Evolutionary conservation across 371 early-diverging fungal genomes (phyloP).

Genomic region (Choanephora cucurbitarum): DNA sequence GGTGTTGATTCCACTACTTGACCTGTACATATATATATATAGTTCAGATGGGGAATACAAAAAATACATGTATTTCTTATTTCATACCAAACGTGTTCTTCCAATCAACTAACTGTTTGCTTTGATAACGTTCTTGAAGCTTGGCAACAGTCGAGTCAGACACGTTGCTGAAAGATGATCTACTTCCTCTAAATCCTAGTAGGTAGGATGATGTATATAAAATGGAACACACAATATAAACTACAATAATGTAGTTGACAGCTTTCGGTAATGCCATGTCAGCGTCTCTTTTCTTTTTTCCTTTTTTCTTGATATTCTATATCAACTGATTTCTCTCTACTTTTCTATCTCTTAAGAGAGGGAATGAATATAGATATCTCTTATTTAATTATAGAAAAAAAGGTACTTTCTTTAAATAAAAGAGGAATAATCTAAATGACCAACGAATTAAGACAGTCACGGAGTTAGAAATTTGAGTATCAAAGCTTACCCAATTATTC

Average conservation of each 20-base stretch:
- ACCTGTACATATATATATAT: slow-evolving; percentile 2
- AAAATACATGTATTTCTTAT: no score
- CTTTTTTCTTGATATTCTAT: no score
- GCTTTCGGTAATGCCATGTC: slow-evolving; percentile 33
- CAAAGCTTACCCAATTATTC: no score
- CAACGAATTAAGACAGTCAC: no score
- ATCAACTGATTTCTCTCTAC: no score
- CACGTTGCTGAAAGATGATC: slow-evolving; percentile 2
- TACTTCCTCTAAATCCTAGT: slow-evolving; percentile 14
- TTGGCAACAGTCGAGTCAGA: slow-evolving; percentile 17
- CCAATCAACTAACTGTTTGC: slow-evolving; percentile 38
- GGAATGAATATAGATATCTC: no score
- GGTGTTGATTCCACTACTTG: slow-evolving; percentile 27
- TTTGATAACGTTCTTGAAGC: slow-evolving; percentile 28
- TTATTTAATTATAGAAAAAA: no score
- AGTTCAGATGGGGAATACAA: background rate
- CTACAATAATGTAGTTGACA: slow-evolving; percentile 19
- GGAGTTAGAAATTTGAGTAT: no score
- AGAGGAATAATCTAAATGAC: no score
- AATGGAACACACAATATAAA: slow-evolving; percentile 28
- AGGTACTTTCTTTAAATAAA: no score
- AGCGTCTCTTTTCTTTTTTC: no score
- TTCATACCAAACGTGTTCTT: slow-evolving; percentile 23
- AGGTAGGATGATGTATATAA: slow-evolving; percentile 31
- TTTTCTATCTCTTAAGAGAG: no score